phyloP scores from a whole-genome alignment of 352 stramenopile genomes.

The Globisporangium sylvaticum region DNA sequence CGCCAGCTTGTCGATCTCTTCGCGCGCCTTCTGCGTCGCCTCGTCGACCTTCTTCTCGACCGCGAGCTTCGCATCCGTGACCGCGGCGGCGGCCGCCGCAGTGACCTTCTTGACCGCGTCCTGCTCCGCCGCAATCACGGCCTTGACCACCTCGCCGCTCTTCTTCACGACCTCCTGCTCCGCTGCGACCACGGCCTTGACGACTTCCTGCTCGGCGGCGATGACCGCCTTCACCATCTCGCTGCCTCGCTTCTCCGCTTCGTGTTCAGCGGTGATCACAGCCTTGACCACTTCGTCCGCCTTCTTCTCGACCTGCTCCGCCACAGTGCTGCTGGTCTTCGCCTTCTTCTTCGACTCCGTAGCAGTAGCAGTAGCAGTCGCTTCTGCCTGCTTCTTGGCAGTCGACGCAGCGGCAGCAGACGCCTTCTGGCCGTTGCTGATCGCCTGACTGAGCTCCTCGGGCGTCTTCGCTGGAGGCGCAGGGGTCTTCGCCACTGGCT shows the following conservation, averaged over 20 bases:
- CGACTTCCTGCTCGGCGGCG: conserved; percentile 23
- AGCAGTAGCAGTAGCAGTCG: not conserved
- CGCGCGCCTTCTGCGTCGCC: conserved; percentile 48
- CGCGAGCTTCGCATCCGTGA: conserved; percentile 22
- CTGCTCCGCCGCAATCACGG: conserved; percentile 10
- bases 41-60: conserved; percentile 67
- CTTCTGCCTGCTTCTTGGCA: conserved; percentile 17
- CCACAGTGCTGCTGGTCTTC: conserved; percentile 7
- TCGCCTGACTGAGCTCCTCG: conserved; percentile 48
- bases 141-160: conserved; percentile 23
- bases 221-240: conserved; percentile 20
- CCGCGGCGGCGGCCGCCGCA: conserved; percentile 19
- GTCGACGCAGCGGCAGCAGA: not conserved
- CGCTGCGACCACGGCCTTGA: conserved; percentile 20
- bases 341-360: conserved; percentile 12
- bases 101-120: conserved; percentile 14
- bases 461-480: conserved; percentile 18
- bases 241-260: conserved; percentile 19
- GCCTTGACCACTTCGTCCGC: conserved; percentile 24
- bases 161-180: conserved; percentile 29
- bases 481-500: conserved; percentile 13
- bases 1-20: conserved; percentile 57
- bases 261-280: conserved; percentile 19
- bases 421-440: conserved; percentile 34
- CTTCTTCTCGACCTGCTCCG: conserved; percentile 17